Percentiles rank a stretch among this genome's conserved stretches.
These are phyloP conservation scores for Penicillium paxilli DNA, from an alignment of 495 filamentous ascomycete species.

Conservation along the genomic window DNA sequence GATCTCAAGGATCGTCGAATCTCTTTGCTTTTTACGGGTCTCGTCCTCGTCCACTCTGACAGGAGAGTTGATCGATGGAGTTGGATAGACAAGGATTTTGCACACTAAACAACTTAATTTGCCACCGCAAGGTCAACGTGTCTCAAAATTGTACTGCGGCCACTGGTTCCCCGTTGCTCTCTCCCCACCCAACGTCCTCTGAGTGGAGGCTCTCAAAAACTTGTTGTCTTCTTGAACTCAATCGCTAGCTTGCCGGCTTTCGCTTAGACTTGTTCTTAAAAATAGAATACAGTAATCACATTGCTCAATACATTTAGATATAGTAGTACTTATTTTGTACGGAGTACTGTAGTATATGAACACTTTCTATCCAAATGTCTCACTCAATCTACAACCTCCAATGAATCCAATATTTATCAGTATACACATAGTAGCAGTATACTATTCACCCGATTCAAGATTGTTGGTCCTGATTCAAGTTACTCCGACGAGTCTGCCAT, in stretches of 20 bases:
- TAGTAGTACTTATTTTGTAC: too few relatives aligned
- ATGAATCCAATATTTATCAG: too few relatives aligned
- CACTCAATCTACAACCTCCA: too few relatives aligned
- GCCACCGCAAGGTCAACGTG: not conserved
- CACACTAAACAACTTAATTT: conserved; percentile 1
- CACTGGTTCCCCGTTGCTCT: not conserved
- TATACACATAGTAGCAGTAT: too few relatives aligned
- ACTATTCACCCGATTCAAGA: too few relatives aligned
- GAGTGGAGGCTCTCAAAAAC: not conserved
- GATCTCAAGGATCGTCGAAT: not conserved
- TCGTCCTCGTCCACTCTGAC: not conserved
- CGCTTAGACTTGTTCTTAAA: not conserved
- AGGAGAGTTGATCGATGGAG: not conserved
- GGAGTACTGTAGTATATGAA: not conserved
- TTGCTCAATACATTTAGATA: not conserved
- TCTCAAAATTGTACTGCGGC: not conserved
- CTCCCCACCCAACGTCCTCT: not conserved
- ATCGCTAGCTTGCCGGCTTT: not conserved
- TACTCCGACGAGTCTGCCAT: too few relatives aligned
- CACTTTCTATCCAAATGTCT: too few relatives aligned
- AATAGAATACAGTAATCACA: not conserved
- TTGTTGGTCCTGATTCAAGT: too few relatives aligned
- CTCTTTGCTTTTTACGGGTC: not conserved
- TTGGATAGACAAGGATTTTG: not conserved
- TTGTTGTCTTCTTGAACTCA: not conserved